phyloP scores from a whole-genome alignment of 106 monocot genomes.

The Dactylorhiza incarnata region DNA sequence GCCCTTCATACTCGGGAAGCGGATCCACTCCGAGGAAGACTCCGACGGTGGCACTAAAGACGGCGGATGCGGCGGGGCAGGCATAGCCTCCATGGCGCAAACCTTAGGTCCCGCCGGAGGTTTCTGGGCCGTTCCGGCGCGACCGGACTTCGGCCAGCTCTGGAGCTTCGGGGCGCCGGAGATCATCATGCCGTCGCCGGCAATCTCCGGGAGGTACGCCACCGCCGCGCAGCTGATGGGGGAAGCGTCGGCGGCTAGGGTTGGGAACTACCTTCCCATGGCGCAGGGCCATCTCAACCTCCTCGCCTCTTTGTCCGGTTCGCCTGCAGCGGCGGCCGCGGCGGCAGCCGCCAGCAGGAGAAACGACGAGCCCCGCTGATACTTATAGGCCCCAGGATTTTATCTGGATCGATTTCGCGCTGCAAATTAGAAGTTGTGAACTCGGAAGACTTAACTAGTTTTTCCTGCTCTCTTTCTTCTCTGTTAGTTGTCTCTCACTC shows the following conservation, averaged over 20 bases:
- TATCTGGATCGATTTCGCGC: neutral
- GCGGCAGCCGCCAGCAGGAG: conserved; percentile 18
- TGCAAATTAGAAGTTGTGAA: neutral
- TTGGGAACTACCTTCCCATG: conserved; percentile 48
- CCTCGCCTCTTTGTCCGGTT: conserved; percentile 34
- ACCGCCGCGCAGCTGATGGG: conserved; percentile 24
- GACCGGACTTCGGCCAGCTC: conserved; percentile 41
- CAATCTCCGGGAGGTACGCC: conserved; percentile 2
- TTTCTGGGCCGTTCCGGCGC: conserved; percentile 44
- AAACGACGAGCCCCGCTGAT: conserved; percentile 7
- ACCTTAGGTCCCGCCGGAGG: neutral
- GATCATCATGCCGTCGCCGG: conserved; percentile 9
- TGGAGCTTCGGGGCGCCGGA: conserved; percentile 50
- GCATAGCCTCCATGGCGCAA: neutral
- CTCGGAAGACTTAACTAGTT: neutral
- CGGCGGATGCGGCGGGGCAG: neutral
- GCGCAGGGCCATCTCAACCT: conserved; percentile 49
- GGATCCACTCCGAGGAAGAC: conserved; percentile 29
- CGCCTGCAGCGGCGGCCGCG: conserved; percentile 10
- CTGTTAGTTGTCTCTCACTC: neutral
- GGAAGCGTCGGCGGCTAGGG: conserved; percentile 53
- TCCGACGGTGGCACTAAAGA: neutral
- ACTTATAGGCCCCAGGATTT: neutral
- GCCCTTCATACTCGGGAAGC: conserved; percentile 50
- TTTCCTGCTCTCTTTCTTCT: neutral